Evolutionary conservation across 371 early-diverging fungal species (phyloP).

Genomic region (Coemansia sp.): DNA sequence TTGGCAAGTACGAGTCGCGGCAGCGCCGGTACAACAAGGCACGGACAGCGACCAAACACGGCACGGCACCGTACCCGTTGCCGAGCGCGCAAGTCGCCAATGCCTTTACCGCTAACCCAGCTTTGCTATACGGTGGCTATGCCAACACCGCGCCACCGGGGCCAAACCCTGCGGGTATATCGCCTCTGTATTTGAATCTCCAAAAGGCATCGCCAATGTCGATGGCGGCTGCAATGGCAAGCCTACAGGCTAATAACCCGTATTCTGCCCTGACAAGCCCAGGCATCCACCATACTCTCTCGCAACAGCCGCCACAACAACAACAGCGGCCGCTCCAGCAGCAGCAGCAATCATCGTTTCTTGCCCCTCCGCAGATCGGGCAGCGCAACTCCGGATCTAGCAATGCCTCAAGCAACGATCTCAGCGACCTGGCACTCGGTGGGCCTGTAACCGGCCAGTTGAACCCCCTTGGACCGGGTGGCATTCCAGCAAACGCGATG

Average conservation of each 20-base stretch:
- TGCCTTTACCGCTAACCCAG: not conserved
- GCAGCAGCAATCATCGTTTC: constrained; percentile 5
- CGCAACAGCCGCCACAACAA: not conserved
- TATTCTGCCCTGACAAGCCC: not conserved
- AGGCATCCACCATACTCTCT: not conserved
- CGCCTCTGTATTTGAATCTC: not conserved
- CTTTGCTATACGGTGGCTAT: constrained; percentile 11
- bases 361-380: constrained; percentile 4
- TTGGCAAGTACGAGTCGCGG: constrained; percentile 48
- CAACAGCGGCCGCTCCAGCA: not conserved
- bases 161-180: not conserved
- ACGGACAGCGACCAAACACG: constrained; percentile 3
- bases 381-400: constrained; percentile 10
- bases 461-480: not conserved
- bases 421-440: constrained; percentile 1
- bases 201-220: constrained; percentile 1
- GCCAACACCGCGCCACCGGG: constrained; percentile 9
- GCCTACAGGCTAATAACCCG: not conserved
- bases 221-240: not conserved
- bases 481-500: not conserved
- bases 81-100: not conserved
- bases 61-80: constrained; percentile 9
- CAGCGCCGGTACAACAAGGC: constrained; percentile 41
- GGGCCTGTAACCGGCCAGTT: not conserved
- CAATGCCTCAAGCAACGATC: constrained; percentile 17